Evolutionary conservation across 352 stramenopile species (phyloP), one percentile per base, ranked within the genome.

Genomic region (Pythium utonaiense): DNA sequence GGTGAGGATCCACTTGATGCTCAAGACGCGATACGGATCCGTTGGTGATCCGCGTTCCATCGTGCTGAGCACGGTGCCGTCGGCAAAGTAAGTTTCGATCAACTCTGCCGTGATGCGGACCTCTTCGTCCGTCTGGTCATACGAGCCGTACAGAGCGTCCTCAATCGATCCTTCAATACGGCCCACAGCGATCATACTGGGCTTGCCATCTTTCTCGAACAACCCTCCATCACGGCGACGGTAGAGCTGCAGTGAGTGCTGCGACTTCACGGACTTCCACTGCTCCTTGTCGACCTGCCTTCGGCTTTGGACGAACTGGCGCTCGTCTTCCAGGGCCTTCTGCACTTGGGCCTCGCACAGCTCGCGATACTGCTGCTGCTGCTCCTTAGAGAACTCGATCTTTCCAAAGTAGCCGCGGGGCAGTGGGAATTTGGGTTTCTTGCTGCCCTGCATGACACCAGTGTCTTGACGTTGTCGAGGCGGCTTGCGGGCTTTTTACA

Each of bases 21-120:
- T 75, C 13, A 87, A 24, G 51, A 73, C 85, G 27, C 81, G 71
- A 40, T 85, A 72, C 28, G 75, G 78, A n/a, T 83, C 67, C 0
- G 66, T 51, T 1, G 61, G 56, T 16, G 67, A 70, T 16, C 70
- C 73, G 12, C 72, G 47, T 40, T 84, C 74, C 34, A 86, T 45
- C 22, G 65, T 79, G 25, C 60, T 60, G 6, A 86, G 64, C 44
- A 83, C 47, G 7, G 66, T 60, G 44, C 68, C 80, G 57, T 84
- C 77, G 9, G 58, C 42, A 59, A 83, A 24, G 61, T 30, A 45
- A 7, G 45, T 28, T n/a, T 60, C 53, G 16, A 60, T 25, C 4
- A 58, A 36, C 52, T 58, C 52, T 5, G 73, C 64, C 1, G 68
- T 78, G 12, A 72, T 80, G 51, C 77, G 71, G 34, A 73, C 50